Evolutionary conservation across 2,329 filamentous ascomycete genomes (phyloP).

Genomic region (Penicillium occitanis): DNA sequence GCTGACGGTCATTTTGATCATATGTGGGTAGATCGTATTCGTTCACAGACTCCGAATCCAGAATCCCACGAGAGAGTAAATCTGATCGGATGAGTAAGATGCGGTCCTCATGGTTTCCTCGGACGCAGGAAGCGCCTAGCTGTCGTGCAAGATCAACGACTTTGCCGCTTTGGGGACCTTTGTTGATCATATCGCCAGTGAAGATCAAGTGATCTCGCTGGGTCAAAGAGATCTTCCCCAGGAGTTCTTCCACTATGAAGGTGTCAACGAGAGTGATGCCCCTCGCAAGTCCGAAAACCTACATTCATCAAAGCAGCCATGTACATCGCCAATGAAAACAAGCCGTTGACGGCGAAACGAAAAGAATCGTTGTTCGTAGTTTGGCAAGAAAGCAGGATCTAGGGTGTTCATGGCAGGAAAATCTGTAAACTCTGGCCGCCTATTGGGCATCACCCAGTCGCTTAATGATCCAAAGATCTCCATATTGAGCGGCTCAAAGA

Average conservation of each 20-base stretch:
- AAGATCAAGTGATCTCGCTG: constrained; percentile 71
- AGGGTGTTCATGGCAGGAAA: constrained; percentile 53
- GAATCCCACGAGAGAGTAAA: constrained; percentile 30
- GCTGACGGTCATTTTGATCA: constrained; percentile 42
- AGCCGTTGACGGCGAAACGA: constrained; percentile 50
- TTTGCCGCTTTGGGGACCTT: constrained; percentile 78
- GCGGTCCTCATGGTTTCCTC: constrained; percentile 90
- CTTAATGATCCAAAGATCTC: constrained; percentile 29
- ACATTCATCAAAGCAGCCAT: constrained; percentile 75
- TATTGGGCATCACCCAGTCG: constrained; percentile 50
- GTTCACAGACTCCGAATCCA: background rate
- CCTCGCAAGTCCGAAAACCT: constrained; percentile 30
- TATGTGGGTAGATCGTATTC: background rate
- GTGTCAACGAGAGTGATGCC: background rate
- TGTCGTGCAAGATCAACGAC: constrained; percentile 74
- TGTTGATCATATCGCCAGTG: constrained; percentile 76
- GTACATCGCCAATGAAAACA: constrained; percentile 85
- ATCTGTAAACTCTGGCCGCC: constrained; percentile 49
- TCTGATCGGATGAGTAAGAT: constrained; percentile 66
- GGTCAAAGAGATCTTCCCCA: constrained; percentile 66
- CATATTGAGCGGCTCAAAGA: constrained; percentile 31
- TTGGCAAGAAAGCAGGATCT: constrained; percentile 49
- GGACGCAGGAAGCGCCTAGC: constrained; percentile 74
- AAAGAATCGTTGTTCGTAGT: constrained; percentile 21
- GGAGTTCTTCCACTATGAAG: constrained; percentile 54